Base-by-base conservation (phyloP, 129 eudicot genomes). In the Flaveria brownii region DNA sequence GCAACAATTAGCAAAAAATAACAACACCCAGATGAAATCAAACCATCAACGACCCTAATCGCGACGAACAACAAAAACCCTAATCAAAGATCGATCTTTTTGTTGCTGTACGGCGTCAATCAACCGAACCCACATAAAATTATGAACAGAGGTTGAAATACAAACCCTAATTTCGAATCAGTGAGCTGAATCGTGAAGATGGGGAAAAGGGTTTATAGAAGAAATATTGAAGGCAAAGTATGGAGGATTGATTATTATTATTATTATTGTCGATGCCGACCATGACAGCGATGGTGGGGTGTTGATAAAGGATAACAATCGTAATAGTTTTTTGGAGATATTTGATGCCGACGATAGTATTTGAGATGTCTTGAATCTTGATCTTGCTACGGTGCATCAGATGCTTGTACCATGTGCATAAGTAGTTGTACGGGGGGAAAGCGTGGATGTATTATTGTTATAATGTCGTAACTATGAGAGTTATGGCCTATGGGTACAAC, bases 241-340 rank as follows among this genome's bases (percentile, higher is more conserved):
- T 59, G 68, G 75, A 51, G 76, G 78, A 51, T 22, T 76, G 76
- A 59, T 77, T 65, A 73, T 56, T 77, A 49, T 71, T 65, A 73
- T 56, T 65, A 73, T 56, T 72, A 73, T 71, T 67, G 74, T 30
- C 45, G 78, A 70, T 72, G 74, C 33, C 62, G 81, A 71, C 74
- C 60, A 49, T 2, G 73, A 73, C 79, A 73, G 82, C 74, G 64
- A 72, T 71, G 76, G 81, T 64, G 78, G 77, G 78, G 77, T 72
- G 81, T 28, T 62, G 17, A 41, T 64, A 15, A 59, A 73, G 84
- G 83, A 66, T 65, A 39, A 36, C n/a, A 72, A 63, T 72, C 39
- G 73, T 49, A 72, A 72, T 64, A 5, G 43, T 6, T 0, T 43
- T 46, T 28, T 28, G 26, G 33, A 79, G 74, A 62, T 66, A 54